phyloP scores from a whole-genome alignment of 2,329 filamentous ascomycete genomes.

The Hymenoscyphus linearis region DNA sequence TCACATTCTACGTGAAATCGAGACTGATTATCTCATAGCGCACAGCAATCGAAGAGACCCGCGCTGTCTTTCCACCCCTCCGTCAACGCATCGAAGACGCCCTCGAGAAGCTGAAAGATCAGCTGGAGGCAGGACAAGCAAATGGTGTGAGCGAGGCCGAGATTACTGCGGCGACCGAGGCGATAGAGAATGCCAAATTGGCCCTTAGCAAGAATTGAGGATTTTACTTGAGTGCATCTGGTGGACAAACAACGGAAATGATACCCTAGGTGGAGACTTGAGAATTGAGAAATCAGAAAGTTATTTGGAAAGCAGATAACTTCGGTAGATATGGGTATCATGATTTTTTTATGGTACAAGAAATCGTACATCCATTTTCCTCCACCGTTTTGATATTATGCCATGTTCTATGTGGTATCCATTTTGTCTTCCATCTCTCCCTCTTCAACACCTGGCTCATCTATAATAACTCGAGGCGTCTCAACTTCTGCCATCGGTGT shows the following conservation, averaged over 20 bases:
- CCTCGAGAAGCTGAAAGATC: slow-evolving; percentile 66
- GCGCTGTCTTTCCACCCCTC: slow-evolving; percentile 71
- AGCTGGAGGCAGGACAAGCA: slow-evolving; percentile 61
- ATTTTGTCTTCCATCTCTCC: slow-evolving; percentile 50
- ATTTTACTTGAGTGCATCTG: not conserved
- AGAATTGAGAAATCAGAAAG: not conserved
- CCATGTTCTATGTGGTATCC: slow-evolving; percentile 49
- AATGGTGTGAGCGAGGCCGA: slow-evolving; percentile 42
- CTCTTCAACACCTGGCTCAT: slow-evolving; percentile 39
- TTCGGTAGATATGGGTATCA: slow-evolving; percentile 20
- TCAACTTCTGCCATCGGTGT: slow-evolving; percentile 33
- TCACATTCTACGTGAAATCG: not conserved
- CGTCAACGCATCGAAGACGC: slow-evolving; percentile 66
- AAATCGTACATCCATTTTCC: slow-evolving; percentile 13
- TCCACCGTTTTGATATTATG: not conserved
- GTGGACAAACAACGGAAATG: slow-evolving; percentile 5
- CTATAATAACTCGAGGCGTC: slow-evolving; percentile 45
- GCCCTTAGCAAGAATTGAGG: slow-evolving; percentile 33
- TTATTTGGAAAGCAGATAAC: not conserved
- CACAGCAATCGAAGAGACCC: slow-evolving; percentile 75
- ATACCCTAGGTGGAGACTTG: slow-evolving; percentile 7
- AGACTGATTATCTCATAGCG: slow-evolving; percentile 17
- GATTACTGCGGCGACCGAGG: slow-evolving; percentile 47
- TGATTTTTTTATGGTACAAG: slow-evolving; percentile 28
- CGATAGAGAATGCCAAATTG: slow-evolving; percentile 42